Evolutionary conservation across 805 yeast species (phyloP).

Genomic region (Wickerhamiella domercqiae): DNA sequence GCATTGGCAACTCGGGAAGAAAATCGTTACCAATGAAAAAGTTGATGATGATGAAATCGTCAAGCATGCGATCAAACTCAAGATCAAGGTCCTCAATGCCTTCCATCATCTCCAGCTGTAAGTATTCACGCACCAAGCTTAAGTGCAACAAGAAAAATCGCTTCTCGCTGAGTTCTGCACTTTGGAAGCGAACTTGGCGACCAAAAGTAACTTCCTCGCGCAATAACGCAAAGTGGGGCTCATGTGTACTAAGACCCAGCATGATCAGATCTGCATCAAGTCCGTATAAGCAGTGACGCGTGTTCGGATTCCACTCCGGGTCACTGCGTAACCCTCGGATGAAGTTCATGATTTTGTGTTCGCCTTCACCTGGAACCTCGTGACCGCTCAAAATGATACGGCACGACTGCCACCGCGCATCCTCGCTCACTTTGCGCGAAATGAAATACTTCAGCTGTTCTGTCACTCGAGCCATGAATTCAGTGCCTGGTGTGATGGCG

Average conservation of each 20-base stretch:
- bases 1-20: constrained; percentile 88
- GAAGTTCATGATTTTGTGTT: constrained; percentile 90
- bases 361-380: constrained; percentile 98
- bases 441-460: constrained; percentile 71
- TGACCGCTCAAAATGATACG: constrained; percentile 76
- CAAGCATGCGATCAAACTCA: constrained; percentile 76
- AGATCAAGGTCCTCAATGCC: constrained; percentile 36
- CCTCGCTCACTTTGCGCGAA: constrained; percentile 74
- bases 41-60: constrained; percentile 82
- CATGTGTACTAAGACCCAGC: constrained; percentile 83
- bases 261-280: constrained; percentile 92
- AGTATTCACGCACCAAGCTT: constrained; percentile 76
- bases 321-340: constrained; percentile 69
- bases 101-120: constrained; percentile 46
- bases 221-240: constrained; percentile 84
- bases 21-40: constrained; percentile 96
- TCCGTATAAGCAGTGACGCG: constrained; percentile 89
- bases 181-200: constrained; percentile 23
- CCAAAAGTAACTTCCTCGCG: constrained; percentile 96
- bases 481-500: constrained; percentile 93
- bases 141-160: constrained; percentile 71
- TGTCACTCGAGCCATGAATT: constrained; percentile 83
- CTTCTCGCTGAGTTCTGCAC: constrained; percentile 51
- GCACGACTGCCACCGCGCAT: constrained; percentile 69
- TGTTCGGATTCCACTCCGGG: constrained; percentile 56